These are phyloP conservation scores for Syzygium jambos DNA, from an alignment of 345 rosid genomes.

Conservation along the genomic window DNA sequence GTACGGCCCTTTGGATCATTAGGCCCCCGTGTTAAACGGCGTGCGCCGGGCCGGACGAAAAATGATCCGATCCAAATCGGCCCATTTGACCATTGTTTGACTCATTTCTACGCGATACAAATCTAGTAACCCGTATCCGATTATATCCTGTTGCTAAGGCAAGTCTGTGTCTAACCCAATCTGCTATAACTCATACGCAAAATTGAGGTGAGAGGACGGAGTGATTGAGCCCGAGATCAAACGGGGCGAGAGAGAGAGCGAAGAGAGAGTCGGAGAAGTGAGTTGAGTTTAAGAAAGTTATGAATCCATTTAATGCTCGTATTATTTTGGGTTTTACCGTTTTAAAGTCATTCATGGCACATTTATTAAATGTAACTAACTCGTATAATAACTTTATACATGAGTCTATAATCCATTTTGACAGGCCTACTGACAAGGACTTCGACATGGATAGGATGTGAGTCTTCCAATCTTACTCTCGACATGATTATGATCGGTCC, in stretches of 20 bases:
- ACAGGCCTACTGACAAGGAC: fast-evolving
- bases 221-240: fast-evolving
- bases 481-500: fast-evolving
- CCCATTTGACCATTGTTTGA: too few relatives aligned
- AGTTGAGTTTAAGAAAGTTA: neutral
- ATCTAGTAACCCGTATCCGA: too few relatives aligned
- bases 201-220: fast-evolving
- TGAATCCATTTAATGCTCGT: fast-evolving
- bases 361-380: too few relatives aligned
- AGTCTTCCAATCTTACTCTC: neutral
- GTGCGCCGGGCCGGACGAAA: too few relatives aligned
- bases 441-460: neutral
- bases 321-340: fast-evolving
- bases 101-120: too few relatives aligned
- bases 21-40: too few relatives aligned
- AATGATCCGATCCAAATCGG: too few relatives aligned
- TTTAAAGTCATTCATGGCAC: fast-evolving
- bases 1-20: too few relatives aligned
- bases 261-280: fast-evolving
- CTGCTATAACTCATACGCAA: too few relatives aligned
- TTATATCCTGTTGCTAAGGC: too few relatives aligned
- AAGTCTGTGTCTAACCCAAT: too few relatives aligned
- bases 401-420: neutral
- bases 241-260: fast-evolving
- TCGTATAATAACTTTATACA: fast-evolving